Conservation (phyloP, 306 rosid species). For the Parietaria judaica region DNA sequence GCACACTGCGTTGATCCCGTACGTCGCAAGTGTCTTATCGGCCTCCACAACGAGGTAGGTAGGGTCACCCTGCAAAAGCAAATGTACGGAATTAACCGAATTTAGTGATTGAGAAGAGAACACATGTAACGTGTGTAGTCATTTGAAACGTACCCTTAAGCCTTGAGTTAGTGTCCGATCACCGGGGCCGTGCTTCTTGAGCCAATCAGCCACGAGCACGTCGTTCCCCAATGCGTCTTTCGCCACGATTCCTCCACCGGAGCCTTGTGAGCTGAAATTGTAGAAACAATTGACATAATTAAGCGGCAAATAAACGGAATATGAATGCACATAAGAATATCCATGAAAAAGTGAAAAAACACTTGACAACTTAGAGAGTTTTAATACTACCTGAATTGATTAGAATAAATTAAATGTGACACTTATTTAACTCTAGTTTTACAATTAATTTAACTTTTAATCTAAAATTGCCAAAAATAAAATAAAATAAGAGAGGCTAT, state of each 20-base stretch:
- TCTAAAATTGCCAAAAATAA: no score
- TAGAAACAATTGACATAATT: background rate
- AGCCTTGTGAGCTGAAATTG: slow-evolving; percentile 51
- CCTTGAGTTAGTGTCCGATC: slow-evolving; percentile 93
- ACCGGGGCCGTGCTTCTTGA: slow-evolving; percentile 78
- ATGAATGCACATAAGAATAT: no score
- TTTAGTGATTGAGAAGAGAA: background rate
- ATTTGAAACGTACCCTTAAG: slow-evolving; percentile 42
- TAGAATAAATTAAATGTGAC: no score
- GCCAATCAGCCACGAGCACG: slow-evolving; percentile 66
- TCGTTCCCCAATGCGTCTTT: slow-evolving; percentile 93
- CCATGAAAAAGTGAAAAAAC: no score
- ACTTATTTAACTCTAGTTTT: no score
- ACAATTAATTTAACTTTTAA: no score
- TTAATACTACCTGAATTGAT: no score
- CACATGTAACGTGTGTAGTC: background rate
- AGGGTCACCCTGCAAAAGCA: slow-evolving; percentile 64
- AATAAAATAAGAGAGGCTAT: no score
- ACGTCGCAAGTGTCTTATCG: slow-evolving; percentile 75
- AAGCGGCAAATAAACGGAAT: background rate
- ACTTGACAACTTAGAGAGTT: no score
- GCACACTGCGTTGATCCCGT: slow-evolving; percentile 91
- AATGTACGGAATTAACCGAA: background rate
- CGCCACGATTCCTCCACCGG: slow-evolving; percentile 52
- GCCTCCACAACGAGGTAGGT: slow-evolving; percentile 95